Percentiles rank a stretch among this genome's conserved stretches.
These are phyloP conservation scores for Actinomortierella ambigua DNA, from an alignment of 371 early-diverging fungal genomes.

Conservation along the genomic window DNA sequence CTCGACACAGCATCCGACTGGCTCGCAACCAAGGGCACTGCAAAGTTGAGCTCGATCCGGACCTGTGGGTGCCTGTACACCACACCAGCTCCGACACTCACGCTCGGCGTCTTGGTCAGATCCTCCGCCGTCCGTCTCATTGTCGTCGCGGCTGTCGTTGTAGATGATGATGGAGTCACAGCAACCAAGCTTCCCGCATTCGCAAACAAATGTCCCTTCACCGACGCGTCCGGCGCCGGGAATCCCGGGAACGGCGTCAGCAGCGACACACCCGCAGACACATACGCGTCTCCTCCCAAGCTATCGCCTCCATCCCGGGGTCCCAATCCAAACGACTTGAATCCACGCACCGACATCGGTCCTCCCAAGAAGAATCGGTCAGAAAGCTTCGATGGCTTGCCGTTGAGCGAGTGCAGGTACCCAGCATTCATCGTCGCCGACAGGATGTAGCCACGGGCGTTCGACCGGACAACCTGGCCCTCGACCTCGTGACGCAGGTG, in stretches of 20 bases:
- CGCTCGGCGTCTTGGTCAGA: conserved; percentile 63
- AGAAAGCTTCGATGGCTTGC: conserved; percentile 60
- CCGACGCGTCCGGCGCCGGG: conserved; percentile 51
- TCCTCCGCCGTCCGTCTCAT: conserved; percentile 44
- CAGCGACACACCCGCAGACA: conserved; percentile 77
- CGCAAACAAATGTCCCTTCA: conserved; percentile 84
- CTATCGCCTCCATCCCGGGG: conserved; percentile 84
- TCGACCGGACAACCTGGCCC: conserved; percentile 53
- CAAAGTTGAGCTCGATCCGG: conserved; percentile 89
- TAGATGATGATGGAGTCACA: conserved; percentile 53
- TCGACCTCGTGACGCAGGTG: conserved; percentile 80
- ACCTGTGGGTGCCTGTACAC: conserved; percentile 85
- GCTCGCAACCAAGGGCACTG: conserved; percentile 80
- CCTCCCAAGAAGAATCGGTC: conserved; percentile 93
- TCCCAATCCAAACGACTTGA: conserved; percentile 85
- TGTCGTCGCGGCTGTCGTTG: not conserved
- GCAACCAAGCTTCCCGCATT: conserved; percentile 84
- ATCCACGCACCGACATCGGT: conserved; percentile 86
- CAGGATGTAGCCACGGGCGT: conserved; percentile 62
- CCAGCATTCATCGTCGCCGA: conserved; percentile 58
- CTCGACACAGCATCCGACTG: conserved; percentile 75
- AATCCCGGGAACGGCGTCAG: conserved; percentile 84
- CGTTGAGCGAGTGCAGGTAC: conserved; percentile 62
- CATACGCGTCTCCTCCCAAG: conserved; percentile 87
- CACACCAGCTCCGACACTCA: conserved; percentile 81